Evolutionary conservation across 805 yeast genomes (phyloP), one percentile per base, ranked within the genome.

Genomic region (Teunomyces cretensis): DNA sequence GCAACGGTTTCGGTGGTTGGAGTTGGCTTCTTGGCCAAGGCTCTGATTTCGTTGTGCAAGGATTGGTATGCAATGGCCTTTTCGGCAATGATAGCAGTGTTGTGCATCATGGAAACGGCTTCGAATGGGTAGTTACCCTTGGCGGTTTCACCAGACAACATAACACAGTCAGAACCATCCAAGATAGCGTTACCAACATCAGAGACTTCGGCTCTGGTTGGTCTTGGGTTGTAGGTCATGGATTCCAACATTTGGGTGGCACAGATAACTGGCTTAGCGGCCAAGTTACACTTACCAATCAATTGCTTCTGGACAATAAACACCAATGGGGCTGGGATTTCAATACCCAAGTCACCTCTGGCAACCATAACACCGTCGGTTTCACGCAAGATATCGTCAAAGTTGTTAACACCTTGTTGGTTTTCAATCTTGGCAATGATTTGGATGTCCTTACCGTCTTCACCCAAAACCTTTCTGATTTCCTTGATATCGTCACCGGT

Each of bases 281-380:
- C 98, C 69, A 92, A 78, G 85, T 94, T 95, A 81, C 96, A 94
- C 79, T 94, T 94, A 67, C 99, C 98, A 70, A 94, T 92, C 77
- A 94, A 81, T 79, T 91, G 96, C 83, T 94, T 94, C 79, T 94
- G 99, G 60, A 91, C 98, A 62, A 94, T 90, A 72, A 94, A 91
- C 53, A 94, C 99, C 78, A 91, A 95, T 55, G 97, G 92, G 56
- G 99, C 98, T 57, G 98, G 98, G 65, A 94, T 94, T 80, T 94
- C 99, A 65, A 94, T 94, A 81, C 99, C 99, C 64, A 94, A 81
- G 74, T 94, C 99, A 81, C 99, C 99, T 78, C 99, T 86, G 64
- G 99, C 99, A 70, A 94, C 98, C 99, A 94, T 94, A 66, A 94
- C 97, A 80, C 98, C 99, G 70, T 94, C 99, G 53, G 99, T 94